A percentile compares a stretch with the other conserved stretches of the same genome.
phyloP scores from a whole-genome alignment of 2,329 filamentous ascomycete genomes.

The Fusarium chlamydosporum region DNA sequence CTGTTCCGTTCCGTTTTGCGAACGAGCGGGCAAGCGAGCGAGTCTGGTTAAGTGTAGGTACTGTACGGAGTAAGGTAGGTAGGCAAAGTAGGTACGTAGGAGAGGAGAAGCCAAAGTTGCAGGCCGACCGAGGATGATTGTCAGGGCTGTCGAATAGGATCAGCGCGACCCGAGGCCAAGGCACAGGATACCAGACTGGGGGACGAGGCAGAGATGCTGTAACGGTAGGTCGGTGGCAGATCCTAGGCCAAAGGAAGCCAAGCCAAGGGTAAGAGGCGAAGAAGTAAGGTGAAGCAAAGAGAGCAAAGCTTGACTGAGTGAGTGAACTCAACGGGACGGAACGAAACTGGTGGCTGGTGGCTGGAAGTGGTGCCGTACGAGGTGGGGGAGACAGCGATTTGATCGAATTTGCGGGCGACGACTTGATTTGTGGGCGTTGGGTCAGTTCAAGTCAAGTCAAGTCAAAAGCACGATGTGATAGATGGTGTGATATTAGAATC shows the following conservation, averaged over 20 bases:
- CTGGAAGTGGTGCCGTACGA: constrained; percentile 51
- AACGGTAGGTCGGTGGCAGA: constrained; percentile 6
- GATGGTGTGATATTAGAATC: constrained; percentile 38
- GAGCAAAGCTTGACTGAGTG: constrained; percentile 29
- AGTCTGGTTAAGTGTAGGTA: constrained; percentile 32
- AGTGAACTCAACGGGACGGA: constrained; percentile 21
- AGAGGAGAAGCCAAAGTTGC: constrained; percentile 15
- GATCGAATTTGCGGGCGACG: constrained; percentile 43
- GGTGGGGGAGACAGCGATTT: constrained; percentile 50
- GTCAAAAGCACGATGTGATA: constrained; percentile 19
- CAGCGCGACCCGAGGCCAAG: constrained; percentile 36
- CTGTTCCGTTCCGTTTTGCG: constrained; percentile 43
- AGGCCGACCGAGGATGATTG: constrained; percentile 20
- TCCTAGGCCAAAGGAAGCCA: constrained; percentile 19
- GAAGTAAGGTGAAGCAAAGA: constrained; percentile 13
- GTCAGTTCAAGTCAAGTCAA: constrained; percentile 18
- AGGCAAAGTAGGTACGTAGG: constrained; percentile 5
- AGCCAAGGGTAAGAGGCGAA: constrained; percentile 24
- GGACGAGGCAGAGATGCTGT: constrained; percentile 29
- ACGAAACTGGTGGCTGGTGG: constrained; percentile 49
- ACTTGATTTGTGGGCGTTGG: constrained; percentile 46
- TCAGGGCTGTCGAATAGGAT: constrained; percentile 35
- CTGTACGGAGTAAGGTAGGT: constrained; percentile 5
- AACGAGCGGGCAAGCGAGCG: constrained; percentile 6
- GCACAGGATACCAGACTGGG: constrained; percentile 29